Base-by-base conservation (phyloP, 1,139 yeast genomes). In the Geotrichum cucujoidarum region DNA sequence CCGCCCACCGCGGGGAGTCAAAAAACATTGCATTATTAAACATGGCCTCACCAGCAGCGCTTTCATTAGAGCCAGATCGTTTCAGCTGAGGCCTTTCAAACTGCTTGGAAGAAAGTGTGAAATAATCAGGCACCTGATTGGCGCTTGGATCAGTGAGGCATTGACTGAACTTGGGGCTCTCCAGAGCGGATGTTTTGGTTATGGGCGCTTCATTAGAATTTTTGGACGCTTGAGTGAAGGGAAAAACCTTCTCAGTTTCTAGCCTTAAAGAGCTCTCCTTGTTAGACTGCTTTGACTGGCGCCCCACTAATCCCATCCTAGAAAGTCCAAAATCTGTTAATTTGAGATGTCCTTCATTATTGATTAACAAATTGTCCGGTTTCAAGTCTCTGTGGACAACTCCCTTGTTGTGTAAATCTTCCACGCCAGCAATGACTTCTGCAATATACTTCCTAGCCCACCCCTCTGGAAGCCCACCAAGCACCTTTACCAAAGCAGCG, bases 271-370 rank as follows among this genome's bases (percentile, higher is more conserved):
- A n/a, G n/a, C n/a, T n/a, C n/a, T n/a, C n/a, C n/a, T n/a, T n/a
- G n/a, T n/a, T n/a, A n/a, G n/a, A n/a, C n/a, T n/a, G 74, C 29
- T 64, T 61, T 40, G 72, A 72, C 62, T 88, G 96, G 65, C 97
- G 80, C 33, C 90, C 85, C 32, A 88, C 79, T 43, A 90, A 77
- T 20, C 97, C 97, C 72, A 89, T 80, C 62, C 95, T 72, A 4
- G 95, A 86, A 43, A 92, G 73, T 0, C 98, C 99, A 70, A 92
- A 92, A 67, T 92, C 98, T 0, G 97, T 90, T 54, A 94, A 69
- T 64, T 92, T 94, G 55, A 92, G 68, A 68, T 92, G 98, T 0
- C 99, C 99, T 38, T 74, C 72, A 48, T 78, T 73, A 62, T 90
- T 97, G 56, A 94, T 89, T 56, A 94, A 72, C 32, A 94, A 67